Evolutionary conservation across 352 stramenopile genomes (phyloP), one percentile per base, ranked within the genome.

Genomic region (Phytophthora melonis): DNA sequence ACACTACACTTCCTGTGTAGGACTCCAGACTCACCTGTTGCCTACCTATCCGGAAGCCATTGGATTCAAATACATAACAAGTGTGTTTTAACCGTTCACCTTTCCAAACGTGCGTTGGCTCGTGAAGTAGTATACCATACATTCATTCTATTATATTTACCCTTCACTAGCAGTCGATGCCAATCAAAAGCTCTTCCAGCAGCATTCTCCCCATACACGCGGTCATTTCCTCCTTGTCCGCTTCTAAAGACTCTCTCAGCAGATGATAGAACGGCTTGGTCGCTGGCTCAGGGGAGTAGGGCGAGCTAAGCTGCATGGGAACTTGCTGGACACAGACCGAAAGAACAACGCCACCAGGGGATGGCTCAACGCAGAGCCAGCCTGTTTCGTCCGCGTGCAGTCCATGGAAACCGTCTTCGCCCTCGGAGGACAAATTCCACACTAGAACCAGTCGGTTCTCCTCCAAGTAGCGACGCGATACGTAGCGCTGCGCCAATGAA

Each of bases 371-470:
- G 34, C 23, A 43, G 16, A 77, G 18, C 74, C 74, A 80, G 1
- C 52, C 64, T 3, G 63, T 75, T 63, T 77, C 69, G 14, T 80
- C 74, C 1, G 69, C 23, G 21, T 77, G 54, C n/a, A 80, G 54
- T 14, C 64, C 69, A 1, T 9, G 71, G n/a, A 79, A 74, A 13
- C 25, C 49, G 10, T 75, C 63, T 47, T 78, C 70, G 9, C 80
- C 78, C 25, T 88, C 70, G 0, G 71, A 80, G 5, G 78, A 71
- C 13, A 76, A 70, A n/a, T 80, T 83, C 84, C 81, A 91, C 18
- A 89, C 82, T 1, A 89, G 43, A 60, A 88, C 74, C 49, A 85
- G 65, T 8, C 84, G 78, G 16, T 83, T 64, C 0, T 50, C 21
- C 36, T 89, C 77, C 6, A 70, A 71, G 36, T 87, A 90, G 36